These are phyloP conservation scores for Solanum neorickii DNA, from an alignment of 257 asterid genomes.

Conservation along the genomic window DNA sequence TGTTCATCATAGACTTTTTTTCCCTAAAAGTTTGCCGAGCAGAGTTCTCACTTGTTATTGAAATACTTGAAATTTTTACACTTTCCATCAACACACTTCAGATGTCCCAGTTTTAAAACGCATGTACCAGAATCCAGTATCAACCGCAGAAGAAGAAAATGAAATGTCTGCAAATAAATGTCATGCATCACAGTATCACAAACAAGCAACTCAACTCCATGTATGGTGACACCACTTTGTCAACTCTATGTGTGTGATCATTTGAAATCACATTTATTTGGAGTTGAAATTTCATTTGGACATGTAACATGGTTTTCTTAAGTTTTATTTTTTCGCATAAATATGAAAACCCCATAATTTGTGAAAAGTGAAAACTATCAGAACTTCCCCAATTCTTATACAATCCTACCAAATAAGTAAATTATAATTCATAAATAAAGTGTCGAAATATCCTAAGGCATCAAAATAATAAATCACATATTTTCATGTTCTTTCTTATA, in stretches of 20 bases:
- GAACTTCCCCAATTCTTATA: not conserved
- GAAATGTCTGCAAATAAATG: not conserved
- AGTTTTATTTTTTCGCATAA: not conserved
- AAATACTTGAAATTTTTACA: not conserved
- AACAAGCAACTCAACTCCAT: not conserved
- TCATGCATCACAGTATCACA: not conserved
- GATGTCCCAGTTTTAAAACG: not conserved
- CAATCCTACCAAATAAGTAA: not conserved
- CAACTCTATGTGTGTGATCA: not conserved
- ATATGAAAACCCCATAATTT: not conserved
- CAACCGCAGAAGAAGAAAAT: not conserved
- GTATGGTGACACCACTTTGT: not conserved
- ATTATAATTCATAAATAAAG: not conserved
- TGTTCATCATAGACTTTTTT: not conserved
- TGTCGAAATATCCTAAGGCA: not conserved
- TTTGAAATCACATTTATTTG: not conserved
- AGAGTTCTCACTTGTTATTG: not conserved
- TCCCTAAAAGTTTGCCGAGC: not conserved
- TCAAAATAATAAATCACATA: not conserved
- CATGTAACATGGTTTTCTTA: not conserved
- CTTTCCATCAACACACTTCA: not conserved
- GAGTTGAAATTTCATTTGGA: not conserved
- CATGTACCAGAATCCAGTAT: not conserved
- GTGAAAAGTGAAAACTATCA: not conserved
- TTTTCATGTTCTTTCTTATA: not conserved